Conservation (phyloP, 2,329 filamentous ascomycete species). For the Cercospora sojina region DNA sequence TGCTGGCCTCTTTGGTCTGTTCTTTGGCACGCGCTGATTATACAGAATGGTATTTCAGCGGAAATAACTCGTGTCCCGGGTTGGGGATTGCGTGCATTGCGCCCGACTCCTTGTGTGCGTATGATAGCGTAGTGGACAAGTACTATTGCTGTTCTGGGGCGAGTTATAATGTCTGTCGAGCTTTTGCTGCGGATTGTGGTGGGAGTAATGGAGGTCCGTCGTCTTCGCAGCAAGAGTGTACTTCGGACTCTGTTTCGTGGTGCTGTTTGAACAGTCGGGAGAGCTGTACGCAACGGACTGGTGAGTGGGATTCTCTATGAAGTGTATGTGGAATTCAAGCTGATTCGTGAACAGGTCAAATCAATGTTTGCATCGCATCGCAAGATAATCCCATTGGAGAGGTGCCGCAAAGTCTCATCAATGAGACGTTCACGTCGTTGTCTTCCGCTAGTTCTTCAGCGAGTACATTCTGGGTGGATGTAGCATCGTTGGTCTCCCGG, state of each 20-base stretch:
- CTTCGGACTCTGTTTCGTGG: constrained; percentile 9
- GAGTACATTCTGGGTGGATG: constrained; percentile 17
- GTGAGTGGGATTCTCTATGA: neutral
- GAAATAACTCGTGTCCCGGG: constrained; percentile 14
- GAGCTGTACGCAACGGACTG: constrained; percentile 18
- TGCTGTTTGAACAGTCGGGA: constrained; percentile 21
- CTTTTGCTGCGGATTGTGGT: constrained; percentile 15
- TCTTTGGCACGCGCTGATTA: constrained; percentile 13
- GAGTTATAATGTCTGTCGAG: constrained; percentile 20
- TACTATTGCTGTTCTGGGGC: constrained; percentile 20
- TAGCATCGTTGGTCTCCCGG: constrained; percentile 1
- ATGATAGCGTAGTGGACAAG: constrained; percentile 21
- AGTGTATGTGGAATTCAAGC: neutral
- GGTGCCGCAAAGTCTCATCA: constrained; percentile 12
- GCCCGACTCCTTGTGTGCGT: constrained; percentile 16
- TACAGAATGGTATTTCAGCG: constrained; percentile 20
- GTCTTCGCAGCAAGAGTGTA: constrained; percentile 15
- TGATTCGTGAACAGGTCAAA: constrained; percentile 13
- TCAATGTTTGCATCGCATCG: constrained; percentile 19
- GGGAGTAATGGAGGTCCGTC: constrained; percentile 13
- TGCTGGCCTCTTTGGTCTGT: neutral
- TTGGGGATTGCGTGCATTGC: constrained; percentile 13
- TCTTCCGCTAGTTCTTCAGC: constrained; percentile 18
- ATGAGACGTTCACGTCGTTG: constrained; percentile 17
- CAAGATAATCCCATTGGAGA: constrained; percentile 20